Percentiles rank a stretch among this genome's conserved stretches.
Evolutionary conservation across 257 asterid species (phyloP).

Genomic region (Leonotis leonurus): DNA sequence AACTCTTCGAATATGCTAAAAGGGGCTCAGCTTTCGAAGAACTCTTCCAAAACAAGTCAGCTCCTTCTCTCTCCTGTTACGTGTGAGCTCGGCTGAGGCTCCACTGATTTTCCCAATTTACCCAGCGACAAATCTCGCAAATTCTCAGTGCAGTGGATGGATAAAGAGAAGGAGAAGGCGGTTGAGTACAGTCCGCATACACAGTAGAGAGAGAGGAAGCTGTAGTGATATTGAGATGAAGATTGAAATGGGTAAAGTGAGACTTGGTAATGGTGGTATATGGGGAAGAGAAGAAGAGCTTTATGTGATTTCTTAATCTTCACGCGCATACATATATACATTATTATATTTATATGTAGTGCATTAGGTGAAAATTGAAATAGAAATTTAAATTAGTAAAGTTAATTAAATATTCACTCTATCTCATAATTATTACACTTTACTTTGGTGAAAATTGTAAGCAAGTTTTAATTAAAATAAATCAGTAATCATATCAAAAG

Average conservation of each 20-base stretch:
- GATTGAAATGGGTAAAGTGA: conserved; percentile 13
- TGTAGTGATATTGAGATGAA: neutral
- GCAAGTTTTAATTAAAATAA: too few relatives aligned
- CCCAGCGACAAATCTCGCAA: conserved; percentile 1
- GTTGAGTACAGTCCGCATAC: neutral
- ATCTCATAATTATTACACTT: too few relatives aligned
- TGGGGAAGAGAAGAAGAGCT: conserved; percentile 22
- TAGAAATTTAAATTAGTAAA: too few relatives aligned
- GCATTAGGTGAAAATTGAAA: too few relatives aligned
- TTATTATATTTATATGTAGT: neutral
- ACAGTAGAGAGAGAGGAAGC: conserved; percentile 2
- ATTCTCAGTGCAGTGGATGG: neutral
- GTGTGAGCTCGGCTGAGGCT: neutral
- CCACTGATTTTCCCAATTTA: conserved; percentile 8
- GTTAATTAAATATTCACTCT: too few relatives aligned
- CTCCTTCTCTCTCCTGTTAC: conserved; percentile 4
- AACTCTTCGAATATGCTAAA: conserved; percentile 10
- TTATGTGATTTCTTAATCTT: conserved; percentile 16
- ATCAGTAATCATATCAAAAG: too few relatives aligned
- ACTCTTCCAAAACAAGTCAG: conserved; percentile 4
- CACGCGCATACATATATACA: neutral
- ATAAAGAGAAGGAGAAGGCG: neutral
- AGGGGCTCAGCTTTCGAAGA: conserved; percentile 25
- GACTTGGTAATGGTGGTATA: conserved; percentile 25
- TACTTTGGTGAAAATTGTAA: too few relatives aligned